Evolutionary conservation across 441 rosid genomes (phyloP).

Genomic region (Euphorbia corollata): DNA sequence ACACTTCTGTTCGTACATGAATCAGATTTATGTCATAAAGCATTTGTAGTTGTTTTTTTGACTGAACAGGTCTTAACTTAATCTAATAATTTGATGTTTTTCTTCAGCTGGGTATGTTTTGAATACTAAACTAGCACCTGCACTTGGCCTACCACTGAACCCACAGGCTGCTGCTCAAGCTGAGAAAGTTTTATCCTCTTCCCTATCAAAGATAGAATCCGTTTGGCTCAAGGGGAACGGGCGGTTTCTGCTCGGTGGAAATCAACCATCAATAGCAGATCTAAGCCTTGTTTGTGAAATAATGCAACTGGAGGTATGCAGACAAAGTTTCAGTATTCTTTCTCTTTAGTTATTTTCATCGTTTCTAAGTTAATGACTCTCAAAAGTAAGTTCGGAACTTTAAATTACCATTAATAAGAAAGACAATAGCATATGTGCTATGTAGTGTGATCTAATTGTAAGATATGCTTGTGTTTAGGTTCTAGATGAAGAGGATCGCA

Average conservation of each 20-base stretch:
- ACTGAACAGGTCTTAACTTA: no score
- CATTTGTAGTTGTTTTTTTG: not conserved
- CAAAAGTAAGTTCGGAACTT: not conserved
- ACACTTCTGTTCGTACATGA: no score
- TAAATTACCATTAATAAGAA: not conserved
- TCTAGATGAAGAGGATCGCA: slow-evolving; percentile 57
- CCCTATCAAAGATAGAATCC: slow-evolving; percentile 55
- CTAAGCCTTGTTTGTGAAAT: slow-evolving; percentile 81
- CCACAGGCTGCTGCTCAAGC: slow-evolving; percentile 58
- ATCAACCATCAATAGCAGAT: slow-evolving; percentile 83
- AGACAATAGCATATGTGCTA: no score
- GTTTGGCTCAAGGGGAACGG: slow-evolving; percentile 74
- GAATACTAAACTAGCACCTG: slow-evolving; percentile 45
- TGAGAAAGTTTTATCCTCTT: slow-evolving; percentile 46
- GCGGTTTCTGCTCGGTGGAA: slow-evolving; percentile 58
- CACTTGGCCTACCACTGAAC: slow-evolving; percentile 46
- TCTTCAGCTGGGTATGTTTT: slow-evolving; percentile 44
- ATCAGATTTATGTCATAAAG: not conserved
- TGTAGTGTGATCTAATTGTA: not conserved
- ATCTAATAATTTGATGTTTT: slow-evolving; percentile 12
- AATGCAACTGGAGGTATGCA: slow-evolving; percentile 78
- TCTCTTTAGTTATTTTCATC: not conserved
- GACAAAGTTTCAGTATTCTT: not conserved
- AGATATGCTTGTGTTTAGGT: slow-evolving; percentile 33
- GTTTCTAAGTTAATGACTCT: not conserved